A percentile compares a stretch with the other conserved stretches of the same genome.
phyloP scores from a whole-genome alignment of 306 rosid species.

The Pachyrhizus erosus region DNA sequence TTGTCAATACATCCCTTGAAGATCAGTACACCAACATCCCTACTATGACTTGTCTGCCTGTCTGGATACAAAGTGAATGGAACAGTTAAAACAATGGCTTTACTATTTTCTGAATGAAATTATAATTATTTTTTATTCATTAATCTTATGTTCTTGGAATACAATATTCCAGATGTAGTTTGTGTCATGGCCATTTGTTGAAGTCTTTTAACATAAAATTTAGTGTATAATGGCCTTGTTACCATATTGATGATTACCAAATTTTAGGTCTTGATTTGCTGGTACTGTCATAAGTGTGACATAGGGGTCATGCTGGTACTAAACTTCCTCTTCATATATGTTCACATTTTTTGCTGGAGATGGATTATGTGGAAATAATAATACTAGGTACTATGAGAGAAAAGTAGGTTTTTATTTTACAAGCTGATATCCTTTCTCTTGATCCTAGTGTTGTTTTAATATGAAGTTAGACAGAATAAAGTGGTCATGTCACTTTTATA shows the following conservation, averaged over 20 bases:
- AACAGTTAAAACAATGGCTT: neutral
- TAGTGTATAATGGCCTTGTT: constrained; percentile 13
- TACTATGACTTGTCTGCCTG: constrained; percentile 10
- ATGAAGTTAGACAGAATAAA: constrained; percentile 15
- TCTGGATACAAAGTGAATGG: neutral
- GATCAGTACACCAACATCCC: neutral
- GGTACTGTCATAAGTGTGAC: neutral
- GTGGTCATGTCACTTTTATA: neutral
- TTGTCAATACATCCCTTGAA: neutral
- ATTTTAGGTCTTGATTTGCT: constrained; percentile 1
- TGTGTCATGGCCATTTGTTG: neutral
- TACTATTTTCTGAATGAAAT: neutral
- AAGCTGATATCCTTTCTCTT: constrained; percentile 5
- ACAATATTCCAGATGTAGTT: neutral
- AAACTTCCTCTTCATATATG: constrained; percentile 6
- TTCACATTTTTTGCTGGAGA: neutral
- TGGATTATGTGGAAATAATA: constrained; percentile 25
- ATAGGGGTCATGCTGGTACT: neutral
- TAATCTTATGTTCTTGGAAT: constrained; percentile 13
- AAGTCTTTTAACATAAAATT: neutral
- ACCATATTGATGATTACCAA: neutral
- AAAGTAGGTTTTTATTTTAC: constrained; percentile 3
- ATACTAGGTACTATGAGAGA: constrained; percentile 25
- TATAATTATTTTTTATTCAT: neutral
- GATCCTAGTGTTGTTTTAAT: neutral